Evolutionary conservation across 2,329 filamentous ascomycete species (phyloP), one percentile per base, ranked within the genome.

Genomic region (Westerdykella aurantiaca): DNA sequence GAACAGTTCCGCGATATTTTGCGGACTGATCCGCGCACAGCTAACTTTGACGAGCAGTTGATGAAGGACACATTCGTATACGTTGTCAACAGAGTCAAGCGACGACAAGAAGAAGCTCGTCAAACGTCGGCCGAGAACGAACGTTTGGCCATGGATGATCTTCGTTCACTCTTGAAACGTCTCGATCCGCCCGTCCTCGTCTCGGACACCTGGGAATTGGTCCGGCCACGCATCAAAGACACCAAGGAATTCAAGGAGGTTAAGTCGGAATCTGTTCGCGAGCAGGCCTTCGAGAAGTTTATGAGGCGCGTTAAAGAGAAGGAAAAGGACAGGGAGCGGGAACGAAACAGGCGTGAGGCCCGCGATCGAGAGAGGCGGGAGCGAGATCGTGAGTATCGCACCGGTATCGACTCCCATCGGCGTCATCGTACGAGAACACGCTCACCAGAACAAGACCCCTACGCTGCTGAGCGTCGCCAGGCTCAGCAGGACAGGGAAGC

Each of bases 401-500:
- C 67, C 48, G 63, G 64, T 41, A 53, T 57, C 48, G 61, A 64
- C 46, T 62, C 66, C 47, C 61, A 66, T 40, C 66, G 66, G 44
- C 66, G 70, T 52, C 66, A 67, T 50, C 72, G 72, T 53, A 77
- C 87, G 56, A 80, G 81, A 56, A 94, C 87, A 63, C 88, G 89
- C 58, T 90, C 85, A 56, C 90, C 89, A n/a, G 93, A 97, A 68
- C 80, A 81, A 46, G 90, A 98, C 70, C 81, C 88, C 16, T 98
- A 98, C 68, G 93, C 97, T 69, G 93, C 90, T 47, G 93, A 98
- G 64, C 83, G 93, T 53, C 85, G 89, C 59, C 93, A 91, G 67
- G 91, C 91, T 35, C 90, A 93, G 62, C 89, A 90, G 45, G 90
- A 95, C 63, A 85, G 94, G 38, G 94, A 97, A 71, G 85, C 90